Base-by-base conservation (phyloP, 2,329 filamentous ascomycete genomes). In the Pseudogymnoascus sp. region DNA sequence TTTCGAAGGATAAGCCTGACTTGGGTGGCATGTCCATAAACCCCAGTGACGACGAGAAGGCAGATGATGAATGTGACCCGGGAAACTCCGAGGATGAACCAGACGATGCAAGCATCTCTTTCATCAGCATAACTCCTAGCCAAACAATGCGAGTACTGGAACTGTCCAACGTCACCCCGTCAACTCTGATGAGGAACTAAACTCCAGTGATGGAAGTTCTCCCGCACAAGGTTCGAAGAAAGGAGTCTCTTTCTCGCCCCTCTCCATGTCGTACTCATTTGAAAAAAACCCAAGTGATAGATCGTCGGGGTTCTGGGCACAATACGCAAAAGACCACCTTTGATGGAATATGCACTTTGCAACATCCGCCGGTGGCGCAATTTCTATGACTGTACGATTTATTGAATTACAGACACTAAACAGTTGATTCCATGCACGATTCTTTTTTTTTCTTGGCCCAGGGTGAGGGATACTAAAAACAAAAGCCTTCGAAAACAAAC, bases 11-110 rank as follows among this genome's bases (percentile, higher is more conserved):
- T 2, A 52, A 18, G 9, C 10, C 23, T 30, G 26, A 41, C 10
- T 1, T 10, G 1, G 18, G 3, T 28, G 13, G 8, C 9, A 5
- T 4, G 1, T 30, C 23, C n/a, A 15, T 52, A 10, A 52, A 52
- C 26, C 45, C 45, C 15, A 52, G 45, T 13, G 45, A 52, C 30
- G 45, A 52, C 12, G 45, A 52, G 23, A 52, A 52, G 45, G 45
- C 45, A 18, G 45, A 52, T 52, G 45, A 52, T 30, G 45, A 52
- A 19, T n/a, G n/a, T 7, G 26, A 52, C 19, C n/a, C n/a, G 2
- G 23, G 12, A 9, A 30, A 12, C 4, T 52, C 26, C 12, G 45
- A 19, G 2, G n/a, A 28, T 19, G 26, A 52, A 5, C 12, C 15
- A 1, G 45, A 52, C 9, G 45, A 30, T 12, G n/a, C n/a, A 9